These are phyloP conservation scores for Exophiala lecanii-corni DNA, from an alignment of 2,329 filamentous ascomycete genomes.

Conservation along the genomic window DNA sequence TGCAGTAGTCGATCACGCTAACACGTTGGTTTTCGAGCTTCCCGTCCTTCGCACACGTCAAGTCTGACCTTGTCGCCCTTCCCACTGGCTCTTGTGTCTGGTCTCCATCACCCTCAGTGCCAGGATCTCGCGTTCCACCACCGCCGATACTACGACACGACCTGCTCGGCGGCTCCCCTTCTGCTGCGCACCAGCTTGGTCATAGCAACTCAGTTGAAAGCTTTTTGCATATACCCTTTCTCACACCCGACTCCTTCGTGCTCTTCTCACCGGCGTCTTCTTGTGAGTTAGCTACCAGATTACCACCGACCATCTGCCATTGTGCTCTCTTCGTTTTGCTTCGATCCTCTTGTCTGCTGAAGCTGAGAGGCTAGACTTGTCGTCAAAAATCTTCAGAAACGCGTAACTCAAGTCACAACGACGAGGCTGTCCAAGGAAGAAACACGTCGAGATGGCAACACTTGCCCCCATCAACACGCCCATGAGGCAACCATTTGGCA, in stretches of 20 bases:
- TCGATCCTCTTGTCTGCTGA: too few species aligned
- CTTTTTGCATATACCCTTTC: slow-evolving; percentile 15
- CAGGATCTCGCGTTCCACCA: slow-evolving; percentile 19
- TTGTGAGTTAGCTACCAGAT: neutral
- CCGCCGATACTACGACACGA: slow-evolving; percentile 6
- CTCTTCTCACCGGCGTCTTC: slow-evolving; percentile 2
- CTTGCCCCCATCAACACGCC: slow-evolving; percentile 27
- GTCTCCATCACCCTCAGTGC: slow-evolving; percentile 9
- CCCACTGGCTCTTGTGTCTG: slow-evolving; percentile 6
- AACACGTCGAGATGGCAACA: too few species aligned
- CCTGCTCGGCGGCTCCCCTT: neutral
- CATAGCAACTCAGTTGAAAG: slow-evolving; percentile 10
- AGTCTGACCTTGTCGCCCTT: slow-evolving; percentile 8
- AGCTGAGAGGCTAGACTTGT: too few species aligned
- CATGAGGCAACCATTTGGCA: slow-evolving; percentile 32
- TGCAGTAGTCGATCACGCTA: slow-evolving; percentile 23
- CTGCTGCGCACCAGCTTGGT: slow-evolving; percentile 14
- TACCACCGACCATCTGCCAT: too few species aligned
- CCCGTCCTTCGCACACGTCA: neutral
- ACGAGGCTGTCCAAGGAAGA: too few species aligned
- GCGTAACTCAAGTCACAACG: too few species aligned
- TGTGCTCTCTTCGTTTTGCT: too few species aligned
- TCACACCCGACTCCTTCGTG: slow-evolving; percentile 5
- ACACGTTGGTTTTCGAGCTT: slow-evolving; percentile 8
- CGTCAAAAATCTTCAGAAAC: too few species aligned